phyloP scores from a whole-genome alignment of 805 yeast genomes.

The Yamadazyma paraphyllophila region DNA sequence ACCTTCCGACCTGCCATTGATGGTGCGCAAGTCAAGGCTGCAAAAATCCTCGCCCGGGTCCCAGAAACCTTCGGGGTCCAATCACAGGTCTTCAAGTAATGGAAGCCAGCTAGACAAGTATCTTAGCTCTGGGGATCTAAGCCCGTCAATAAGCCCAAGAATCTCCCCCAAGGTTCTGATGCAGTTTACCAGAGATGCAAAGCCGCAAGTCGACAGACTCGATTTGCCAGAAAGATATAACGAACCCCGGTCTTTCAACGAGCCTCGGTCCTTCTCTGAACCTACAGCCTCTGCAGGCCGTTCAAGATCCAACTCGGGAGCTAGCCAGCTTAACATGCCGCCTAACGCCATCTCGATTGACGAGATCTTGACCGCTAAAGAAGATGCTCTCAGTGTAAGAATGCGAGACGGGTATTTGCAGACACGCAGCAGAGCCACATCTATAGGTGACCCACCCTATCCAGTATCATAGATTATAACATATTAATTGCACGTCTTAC shows the following conservation, averaged over 20 bases:
- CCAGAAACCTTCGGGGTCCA: background rate
- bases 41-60: background rate
- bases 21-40: conserved; percentile 5
- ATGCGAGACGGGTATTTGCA: conserved; percentile 1
- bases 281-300: background rate
- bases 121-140: background rate
- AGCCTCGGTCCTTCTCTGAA: conserved; percentile 3
- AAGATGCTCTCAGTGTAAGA: background rate
- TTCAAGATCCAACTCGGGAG: conserved; percentile 12
- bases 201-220: too few relatives aligned
- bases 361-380: conserved; percentile 6
- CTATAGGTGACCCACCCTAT: conserved; percentile 11
- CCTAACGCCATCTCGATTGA: conserved; percentile 10
- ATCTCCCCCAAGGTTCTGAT: background rate
- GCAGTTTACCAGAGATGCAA: background rate
- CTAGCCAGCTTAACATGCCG: conserved; percentile 8
- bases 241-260: background rate
- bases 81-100: too few relatives aligned
- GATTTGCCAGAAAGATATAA: background rate
- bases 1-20: background rate
- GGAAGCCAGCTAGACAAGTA: background rate
- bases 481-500: background rate
- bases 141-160: background rate
- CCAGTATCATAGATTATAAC: conserved; percentile 1
- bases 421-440: conserved; percentile 7